Percentiles rank a stretch among this genome's conserved stretches.
Conservation (phyloP, 139 green algal genomes). For the Tetratostichococcus sp. region DNA sequence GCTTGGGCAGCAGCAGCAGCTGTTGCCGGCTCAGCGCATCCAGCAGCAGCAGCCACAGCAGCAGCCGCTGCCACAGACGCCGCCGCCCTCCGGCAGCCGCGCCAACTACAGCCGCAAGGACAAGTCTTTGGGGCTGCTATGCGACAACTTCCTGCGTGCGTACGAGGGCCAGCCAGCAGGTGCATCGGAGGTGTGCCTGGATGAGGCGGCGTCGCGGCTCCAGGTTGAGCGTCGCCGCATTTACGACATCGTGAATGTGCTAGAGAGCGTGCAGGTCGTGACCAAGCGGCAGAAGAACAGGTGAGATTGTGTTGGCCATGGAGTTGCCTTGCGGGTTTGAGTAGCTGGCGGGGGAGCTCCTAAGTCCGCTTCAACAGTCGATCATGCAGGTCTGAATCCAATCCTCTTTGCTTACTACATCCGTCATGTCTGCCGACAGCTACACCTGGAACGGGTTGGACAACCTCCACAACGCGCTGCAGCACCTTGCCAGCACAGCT, state of each 20-base stretch:
- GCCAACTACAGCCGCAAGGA: constrained; percentile 42
- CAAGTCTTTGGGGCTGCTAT: constrained; percentile 41
- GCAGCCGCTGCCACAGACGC: background rate
- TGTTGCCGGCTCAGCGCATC: background rate
- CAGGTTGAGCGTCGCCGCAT: constrained; percentile 55
- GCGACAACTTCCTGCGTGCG: constrained; percentile 28
- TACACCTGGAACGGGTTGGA: constrained; percentile 45
- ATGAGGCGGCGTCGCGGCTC: constrained; percentile 35
- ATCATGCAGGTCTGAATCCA: too few relatives aligned
- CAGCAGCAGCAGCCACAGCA: background rate
- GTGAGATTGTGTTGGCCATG: constrained; percentile 1
- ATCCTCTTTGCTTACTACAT: too few relatives aligned
- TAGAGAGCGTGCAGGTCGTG: constrained; percentile 59
- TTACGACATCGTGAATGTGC: constrained; percentile 73
- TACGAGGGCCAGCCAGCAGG: constrained; percentile 11
- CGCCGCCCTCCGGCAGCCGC: too few relatives aligned
- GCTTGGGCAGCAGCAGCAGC: constrained; percentile 5
- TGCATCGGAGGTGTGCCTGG: constrained; percentile 20
- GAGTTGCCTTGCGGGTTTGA: too few relatives aligned
- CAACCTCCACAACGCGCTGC: constrained; percentile 12
- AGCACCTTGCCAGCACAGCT: constrained; percentile 1
- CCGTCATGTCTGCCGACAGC: too few relatives aligned
- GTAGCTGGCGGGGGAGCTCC: too few relatives aligned
- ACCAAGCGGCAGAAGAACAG: constrained; percentile 50
- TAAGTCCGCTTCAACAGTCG: too few relatives aligned